Evolutionary conservation across 2,329 filamentous ascomycete species (phyloP).

Genomic region (Fragosphaeria purpurea): DNA sequence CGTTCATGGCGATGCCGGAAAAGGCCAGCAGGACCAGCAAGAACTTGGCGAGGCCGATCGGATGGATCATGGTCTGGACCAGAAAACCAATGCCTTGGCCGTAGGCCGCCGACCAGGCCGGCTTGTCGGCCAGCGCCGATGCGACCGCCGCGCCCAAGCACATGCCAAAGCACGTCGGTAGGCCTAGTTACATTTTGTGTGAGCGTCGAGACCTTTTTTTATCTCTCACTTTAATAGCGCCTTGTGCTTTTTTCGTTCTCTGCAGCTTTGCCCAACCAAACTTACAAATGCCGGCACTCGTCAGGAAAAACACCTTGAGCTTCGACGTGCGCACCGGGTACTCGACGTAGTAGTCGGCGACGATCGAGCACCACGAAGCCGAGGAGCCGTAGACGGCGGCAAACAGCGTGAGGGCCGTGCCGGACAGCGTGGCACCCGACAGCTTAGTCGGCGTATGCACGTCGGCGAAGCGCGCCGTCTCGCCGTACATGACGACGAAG

Average conservation of each 20-base stretch:
- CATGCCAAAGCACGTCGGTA: conserved; percentile 46
- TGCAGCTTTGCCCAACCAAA: neutral
- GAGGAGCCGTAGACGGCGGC: conserved; percentile 37
- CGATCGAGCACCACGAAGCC: conserved; percentile 38
- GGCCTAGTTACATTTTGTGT: conserved; percentile 11
- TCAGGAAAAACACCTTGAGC: conserved; percentile 37
- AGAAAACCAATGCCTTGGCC: conserved; percentile 46
- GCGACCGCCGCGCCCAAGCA: conserved; percentile 53
- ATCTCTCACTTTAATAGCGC: too few species aligned
- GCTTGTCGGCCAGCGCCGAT: conserved; percentile 44
- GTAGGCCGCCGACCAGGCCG: conserved; percentile 45
- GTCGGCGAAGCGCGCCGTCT: conserved; percentile 32
- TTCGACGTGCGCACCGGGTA: conserved; percentile 35
- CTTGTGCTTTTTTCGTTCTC: too few species aligned
- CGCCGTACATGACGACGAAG: conserved; percentile 39
- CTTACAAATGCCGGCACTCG: conserved; percentile 32
- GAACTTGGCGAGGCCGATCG: conserved; percentile 52
- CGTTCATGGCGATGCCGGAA: conserved; percentile 36
- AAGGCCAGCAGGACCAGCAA: conserved; percentile 49
- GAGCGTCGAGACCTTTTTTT: neutral
- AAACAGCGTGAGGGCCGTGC: conserved; percentile 31
- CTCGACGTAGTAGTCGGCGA: conserved; percentile 36
- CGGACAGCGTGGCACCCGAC: conserved; percentile 27
- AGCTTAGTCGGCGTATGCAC: conserved; percentile 24
- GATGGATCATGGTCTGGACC: conserved; percentile 47